phyloP scores from a whole-genome alignment of 1,284 basidiomycete genomes.

The Cutaneotrichosporon sp. region DNA sequence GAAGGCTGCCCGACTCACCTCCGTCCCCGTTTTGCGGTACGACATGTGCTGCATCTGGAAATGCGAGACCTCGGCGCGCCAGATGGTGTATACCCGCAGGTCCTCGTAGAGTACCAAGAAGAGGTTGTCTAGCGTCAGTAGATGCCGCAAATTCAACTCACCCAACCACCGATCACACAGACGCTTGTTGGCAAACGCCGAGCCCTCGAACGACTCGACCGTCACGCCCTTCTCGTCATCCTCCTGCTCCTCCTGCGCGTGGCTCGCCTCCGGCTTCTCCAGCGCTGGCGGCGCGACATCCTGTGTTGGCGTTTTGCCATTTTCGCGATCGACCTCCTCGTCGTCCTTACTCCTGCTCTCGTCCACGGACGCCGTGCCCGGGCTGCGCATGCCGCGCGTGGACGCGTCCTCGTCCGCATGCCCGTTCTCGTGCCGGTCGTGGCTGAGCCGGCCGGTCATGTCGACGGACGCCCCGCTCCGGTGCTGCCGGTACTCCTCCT shows the following conservation, averaged over 20 bases:
- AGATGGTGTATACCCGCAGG: slow-evolving; percentile 98
- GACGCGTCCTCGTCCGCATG: slow-evolving; percentile 68
- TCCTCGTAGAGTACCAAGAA: slow-evolving; percentile 99
- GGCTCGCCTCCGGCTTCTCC: slow-evolving; percentile 14
- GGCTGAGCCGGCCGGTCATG: neutral
- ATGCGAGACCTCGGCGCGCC: slow-evolving; percentile 97
- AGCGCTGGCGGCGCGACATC: slow-evolving; percentile 3
- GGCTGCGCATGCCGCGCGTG: slow-evolving; percentile 44
- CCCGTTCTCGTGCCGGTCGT: slow-evolving; percentile 15
- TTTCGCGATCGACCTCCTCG: slow-evolving; percentile 14
- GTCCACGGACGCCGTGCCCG: neutral
- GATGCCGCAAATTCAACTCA: slow-evolving; percentile 12
- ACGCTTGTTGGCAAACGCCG: slow-evolving; percentile 93
- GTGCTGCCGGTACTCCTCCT: slow-evolving; percentile 85
- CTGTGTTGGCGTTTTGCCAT: slow-evolving; percentile 20
- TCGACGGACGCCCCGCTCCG: slow-evolving; percentile 55
- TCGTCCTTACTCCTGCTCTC: slow-evolving; percentile 61
- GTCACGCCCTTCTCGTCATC: slow-evolving; percentile 47
- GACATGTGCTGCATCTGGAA: slow-evolving; percentile 95
- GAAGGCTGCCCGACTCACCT: slow-evolving; percentile 46
- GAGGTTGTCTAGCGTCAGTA: slow-evolving; percentile 60
- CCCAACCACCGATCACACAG: slow-evolving; percentile 94
- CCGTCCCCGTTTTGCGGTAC: slow-evolving; percentile 90
- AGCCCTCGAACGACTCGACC: slow-evolving; percentile 52
- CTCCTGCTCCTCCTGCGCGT: slow-evolving; percentile 48